phyloP scores from a whole-genome alignment of 345 rosid species.

The Citrus australasica region DNA sequence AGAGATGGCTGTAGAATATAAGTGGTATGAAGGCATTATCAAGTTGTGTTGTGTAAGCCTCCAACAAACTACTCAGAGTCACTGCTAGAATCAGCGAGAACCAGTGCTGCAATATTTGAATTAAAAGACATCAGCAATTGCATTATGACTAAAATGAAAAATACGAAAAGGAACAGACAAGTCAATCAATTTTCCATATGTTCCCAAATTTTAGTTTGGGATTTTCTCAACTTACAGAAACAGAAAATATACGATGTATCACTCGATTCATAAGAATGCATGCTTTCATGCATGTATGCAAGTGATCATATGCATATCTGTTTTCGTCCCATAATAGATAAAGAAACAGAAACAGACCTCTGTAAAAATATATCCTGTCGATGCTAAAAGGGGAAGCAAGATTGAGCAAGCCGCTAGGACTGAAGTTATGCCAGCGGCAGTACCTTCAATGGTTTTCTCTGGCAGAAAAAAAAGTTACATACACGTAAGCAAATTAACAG shows the following conservation, averaged over 20 bases:
- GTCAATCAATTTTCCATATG: not conserved
- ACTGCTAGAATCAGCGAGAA: constrained; percentile 73
- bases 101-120: constrained; percentile 67
- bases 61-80: constrained; percentile 75
- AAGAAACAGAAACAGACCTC: constrained; percentile 39
- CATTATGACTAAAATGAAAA: not conserved
- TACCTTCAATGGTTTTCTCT: constrained; percentile 98
- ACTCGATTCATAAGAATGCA: not conserved
- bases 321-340: too few species aligned
- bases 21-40: constrained; percentile 96
- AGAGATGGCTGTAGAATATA: constrained; percentile 90
- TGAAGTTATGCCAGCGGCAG: constrained; percentile 93
- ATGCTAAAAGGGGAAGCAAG: constrained; percentile 80
- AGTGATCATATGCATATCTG: not conserved
- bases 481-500: constrained; percentile 12
- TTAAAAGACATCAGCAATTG: not conserved
- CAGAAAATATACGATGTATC: not conserved
- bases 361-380: constrained; percentile 68
- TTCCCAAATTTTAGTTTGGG: not conserved
- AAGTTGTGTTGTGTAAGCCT: constrained; percentile 91
- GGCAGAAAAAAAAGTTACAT: constrained; percentile 13
- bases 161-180: not conserved
- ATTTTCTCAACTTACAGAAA: not conserved
- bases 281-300: not conserved
- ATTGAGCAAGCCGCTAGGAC: constrained; percentile 74